These are phyloP conservation scores for Eutrema salsugineum DNA, from an alignment of 441 rosid species.

Conservation along the genomic window DNA sequence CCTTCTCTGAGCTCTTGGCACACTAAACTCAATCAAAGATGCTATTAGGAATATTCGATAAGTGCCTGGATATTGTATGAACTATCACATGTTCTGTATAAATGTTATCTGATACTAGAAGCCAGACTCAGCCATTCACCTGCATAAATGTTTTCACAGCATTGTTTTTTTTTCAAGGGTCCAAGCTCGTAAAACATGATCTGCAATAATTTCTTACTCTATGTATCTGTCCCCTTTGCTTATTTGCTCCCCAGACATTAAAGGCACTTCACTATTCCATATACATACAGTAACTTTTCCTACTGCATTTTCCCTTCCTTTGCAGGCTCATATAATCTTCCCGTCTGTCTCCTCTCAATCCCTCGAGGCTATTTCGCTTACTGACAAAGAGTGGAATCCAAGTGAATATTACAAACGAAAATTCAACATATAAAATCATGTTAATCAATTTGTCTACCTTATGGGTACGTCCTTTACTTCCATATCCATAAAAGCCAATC, in stretches of 20 bases:
- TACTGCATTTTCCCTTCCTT: slow-evolving; percentile 21
- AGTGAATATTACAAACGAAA: slow-evolving; percentile 2
- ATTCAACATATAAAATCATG: background rate
- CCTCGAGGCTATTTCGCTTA: slow-evolving; percentile 20
- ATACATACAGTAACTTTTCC: slow-evolving; percentile 20
- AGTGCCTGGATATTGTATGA: background rate
- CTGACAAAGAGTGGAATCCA: slow-evolving; percentile 15
- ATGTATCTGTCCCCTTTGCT: slow-evolving; percentile 21
- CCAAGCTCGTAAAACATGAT: slow-evolving; percentile 11
- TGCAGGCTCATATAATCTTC: slow-evolving; percentile 24
- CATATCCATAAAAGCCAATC: slow-evolving; percentile 26
- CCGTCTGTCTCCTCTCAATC: slow-evolving; percentile 27
- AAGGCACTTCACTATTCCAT: slow-evolving; percentile 23
- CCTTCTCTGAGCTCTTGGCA: background rate
- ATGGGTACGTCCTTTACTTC: slow-evolving; percentile 1
- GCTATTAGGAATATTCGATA: background rate
- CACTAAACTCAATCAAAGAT: background rate
- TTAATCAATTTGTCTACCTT: slow-evolving; percentile 9
- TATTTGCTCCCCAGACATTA: slow-evolving; percentile 27
- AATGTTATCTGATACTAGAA: background rate
- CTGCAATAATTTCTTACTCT: slow-evolving; percentile 9
- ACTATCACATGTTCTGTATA: slow-evolving; percentile 1
- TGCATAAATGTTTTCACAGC: background rate
- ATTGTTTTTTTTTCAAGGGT: slow-evolving; percentile 6
- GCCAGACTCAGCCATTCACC: slow-evolving; percentile 4